Evolutionary conservation across 2,329 filamentous ascomycete genomes (phyloP), one percentile per base, ranked within the genome.

Genomic region (Ophiostoma pallidulum): DNA sequence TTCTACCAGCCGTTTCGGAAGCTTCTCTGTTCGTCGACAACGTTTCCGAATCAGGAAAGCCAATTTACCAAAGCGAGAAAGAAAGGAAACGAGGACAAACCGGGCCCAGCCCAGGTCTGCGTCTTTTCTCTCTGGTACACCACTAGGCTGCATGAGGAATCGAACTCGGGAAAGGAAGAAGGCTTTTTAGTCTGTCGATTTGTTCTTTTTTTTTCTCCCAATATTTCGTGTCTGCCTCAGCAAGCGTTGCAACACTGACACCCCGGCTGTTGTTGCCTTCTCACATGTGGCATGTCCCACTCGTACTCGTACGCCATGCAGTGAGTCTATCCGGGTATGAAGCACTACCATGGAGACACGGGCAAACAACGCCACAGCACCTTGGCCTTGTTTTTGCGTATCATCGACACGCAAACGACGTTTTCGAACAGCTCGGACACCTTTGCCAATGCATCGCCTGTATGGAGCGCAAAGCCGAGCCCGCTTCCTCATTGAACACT

Each of bases 1-100:
- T n/a, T n/a, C n/a, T n/a, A n/a, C 43, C 43, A 22, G 29, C 45
- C 45, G 38, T 47, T 47, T 47, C 45, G 45, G 45, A 47, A 35
- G 37, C 37, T 41, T 41, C 37, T 40, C 29, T 35, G 37, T 47
- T 47, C 29, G 38, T 41, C 45, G 22, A 41, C 6, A 13, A 37
- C 45, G 38, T 41, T 41, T 33, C 45, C 45, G 9, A 16, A 41
- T 47, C 45, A 29, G 45, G 45, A 41, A 41, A 31, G 16, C 45
- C 41, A 47, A 36, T 47, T 47, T 37, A 47, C 38, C 38, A 47
- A 47, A 31, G 28, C 38, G 37, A 28, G 42, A 37, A 10, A 39
- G n/a, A 35, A 24, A 45, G 33, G 42, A 37, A 20, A 26, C 36
- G n/a, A n/a, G n/a, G n/a, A n/a, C n/a, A n/a, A 45, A 35, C 19